Percentiles rank a stretch among this genome's conserved stretches.
phyloP scores from a whole-genome alignment of 108 stramenopile genomes.

The Bacterosira constricta region DNA sequence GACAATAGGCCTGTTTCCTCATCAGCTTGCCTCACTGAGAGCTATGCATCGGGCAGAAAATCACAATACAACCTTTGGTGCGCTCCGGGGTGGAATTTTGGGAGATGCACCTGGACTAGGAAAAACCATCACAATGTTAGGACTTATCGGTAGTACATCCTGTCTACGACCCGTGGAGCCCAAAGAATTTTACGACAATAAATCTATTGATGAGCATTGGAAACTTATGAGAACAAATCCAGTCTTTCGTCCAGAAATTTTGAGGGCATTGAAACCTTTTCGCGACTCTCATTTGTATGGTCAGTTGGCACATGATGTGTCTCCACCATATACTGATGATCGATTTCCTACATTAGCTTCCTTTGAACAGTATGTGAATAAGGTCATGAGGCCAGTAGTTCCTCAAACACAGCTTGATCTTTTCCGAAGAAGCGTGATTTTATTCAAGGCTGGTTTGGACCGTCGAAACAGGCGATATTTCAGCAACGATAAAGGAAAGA shows the following conservation, averaged over 20 bases:
- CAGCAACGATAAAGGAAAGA: constrained; percentile 24
- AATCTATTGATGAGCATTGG: constrained; percentile 34
- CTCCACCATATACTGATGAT: constrained; percentile 38
- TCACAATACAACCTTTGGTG: constrained; percentile 32
- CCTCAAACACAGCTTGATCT: constrained; percentile 24
- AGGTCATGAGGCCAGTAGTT: background rate
- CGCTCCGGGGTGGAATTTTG: constrained; percentile 75
- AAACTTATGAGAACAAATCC: constrained; percentile 32
- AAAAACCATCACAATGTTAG: constrained; percentile 82
- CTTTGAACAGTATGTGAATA: constrained; percentile 44
- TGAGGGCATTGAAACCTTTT: constrained; percentile 31
- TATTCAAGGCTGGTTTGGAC: constrained; percentile 51
- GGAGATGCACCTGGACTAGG: constrained; percentile 88
- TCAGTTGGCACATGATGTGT: constrained; percentile 13
- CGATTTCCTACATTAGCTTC: constrained; percentile 38
- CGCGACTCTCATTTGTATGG: constrained; percentile 6
- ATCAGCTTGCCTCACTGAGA: constrained; percentile 56
- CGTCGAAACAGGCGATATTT: constrained; percentile 47
- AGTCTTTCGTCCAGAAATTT: constrained; percentile 32
- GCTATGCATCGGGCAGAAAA: constrained; percentile 64
- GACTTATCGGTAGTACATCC: constrained; percentile 54
- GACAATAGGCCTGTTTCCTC: constrained; percentile 36
- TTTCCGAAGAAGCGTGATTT: constrained; percentile 47
- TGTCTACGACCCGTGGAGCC: constrained; percentile 46
- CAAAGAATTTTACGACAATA: constrained; percentile 51